Evolutionary conservation across 306 rosid genomes (phyloP), one percentile per base, ranked within the genome.

Genomic region (Sophora flavescens): DNA sequence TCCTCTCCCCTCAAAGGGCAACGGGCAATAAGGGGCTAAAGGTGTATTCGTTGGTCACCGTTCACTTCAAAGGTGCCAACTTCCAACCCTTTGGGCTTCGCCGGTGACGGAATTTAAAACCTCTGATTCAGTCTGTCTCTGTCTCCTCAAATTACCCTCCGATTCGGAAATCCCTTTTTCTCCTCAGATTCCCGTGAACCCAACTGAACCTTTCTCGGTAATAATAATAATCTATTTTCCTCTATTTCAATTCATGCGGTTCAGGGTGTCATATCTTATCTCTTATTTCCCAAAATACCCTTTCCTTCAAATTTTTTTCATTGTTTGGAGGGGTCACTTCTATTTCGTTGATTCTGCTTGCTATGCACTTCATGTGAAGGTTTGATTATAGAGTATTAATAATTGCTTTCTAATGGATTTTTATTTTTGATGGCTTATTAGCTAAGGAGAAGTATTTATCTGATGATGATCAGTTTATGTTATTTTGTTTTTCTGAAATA

Each of bases 81-180:
- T 70, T 76, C 57, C 57, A 45, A 45, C 76, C 72, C 42, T 45
- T 54, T 71, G 48, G 36, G 2, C 75, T 69, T 65, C 57, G 80
- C 91, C 93, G 91, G 96, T 88, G 90, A 88, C 80, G 80, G 85
- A 82, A 69, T 77, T 80, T 74, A 22, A 22, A 22, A 22, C 22
- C 22, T 22, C 22, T 22, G 22, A 22, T 22, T 22, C n/a, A 88
- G 56, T 86, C 89, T 72, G 74, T 78, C 85, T 15, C 80, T 84
- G 26, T 70, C 59, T 51, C 5, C 28, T 76, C 51, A 61, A 14
- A 14, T 10, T 33, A 10, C 45, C 68, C 63, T 57, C 79, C 83
- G 63, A 16, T 83, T 54, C 36, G 84, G 74, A 35, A 60, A 65
- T 62, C 47, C 42, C 50, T 67, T 41, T 74, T 74, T 73, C 70